Evolutionary conservation across 306 rosid genomes (phyloP), one percentile per base, ranked within the genome.

Genomic region (Carpinus viminea): DNA sequence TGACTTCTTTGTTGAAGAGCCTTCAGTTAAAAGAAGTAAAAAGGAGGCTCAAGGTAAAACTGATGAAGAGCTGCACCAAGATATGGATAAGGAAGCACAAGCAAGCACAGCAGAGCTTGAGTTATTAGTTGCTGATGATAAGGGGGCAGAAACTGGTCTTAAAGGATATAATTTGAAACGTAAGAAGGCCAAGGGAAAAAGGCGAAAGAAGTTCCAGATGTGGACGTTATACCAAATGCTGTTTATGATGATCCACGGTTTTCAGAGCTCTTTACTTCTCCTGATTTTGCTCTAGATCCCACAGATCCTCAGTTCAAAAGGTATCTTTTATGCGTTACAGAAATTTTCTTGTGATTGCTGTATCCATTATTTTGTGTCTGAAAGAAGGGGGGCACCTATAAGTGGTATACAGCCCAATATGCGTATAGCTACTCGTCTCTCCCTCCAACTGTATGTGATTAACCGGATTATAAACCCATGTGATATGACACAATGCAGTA

Each of bases 271-370:
- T 84, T 85, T 84, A 80, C 75, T 41, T 82, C 90, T 28, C 84
- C 91, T 46, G 87, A 76, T 68, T 95, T 72, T 89, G 91, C 85
- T 68, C 68, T 93, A 64, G 98, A 95, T 86, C 98, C 98, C 59
- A 95, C 98, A 0, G 84, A 90, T 70, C 98, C 98, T 1, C 96
- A 93, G 51, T 91, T 90, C 87, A 90, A 95, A 86, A 90, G 98
- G 98, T 94, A 89, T 73, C 34, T 78, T 62, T 74, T 54, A 34
- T 56, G 34, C 45, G 21, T 15, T n/a, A 24, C 17, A 8, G 41
- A 6, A 3, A 8, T 55, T 68, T 68, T 18, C 52, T 10, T 68
- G 52, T 68, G 72, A 68, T 38, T 68, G 41, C n/a, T 68, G 16
- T 18, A 3, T 41, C 51, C 31, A 38, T 68, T 68, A 68, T 3